Conservation (phyloP, 148 eudicot species). For the Fallopia convolvulus region DNA sequence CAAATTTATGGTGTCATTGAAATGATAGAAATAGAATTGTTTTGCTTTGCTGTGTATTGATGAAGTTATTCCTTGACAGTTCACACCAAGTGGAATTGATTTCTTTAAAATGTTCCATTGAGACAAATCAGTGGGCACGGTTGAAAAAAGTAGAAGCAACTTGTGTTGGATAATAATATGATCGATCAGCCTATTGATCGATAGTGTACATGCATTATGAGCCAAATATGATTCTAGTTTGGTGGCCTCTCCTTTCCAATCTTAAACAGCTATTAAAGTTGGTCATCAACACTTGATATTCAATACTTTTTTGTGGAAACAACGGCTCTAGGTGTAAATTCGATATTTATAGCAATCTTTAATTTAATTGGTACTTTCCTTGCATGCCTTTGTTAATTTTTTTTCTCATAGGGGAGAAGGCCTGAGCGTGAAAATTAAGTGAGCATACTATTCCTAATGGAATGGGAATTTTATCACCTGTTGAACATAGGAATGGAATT, state of each 20-base stretch:
- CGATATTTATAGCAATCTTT: too few relatives aligned
- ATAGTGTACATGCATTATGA: background rate
- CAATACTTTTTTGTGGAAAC: conserved; percentile 4
- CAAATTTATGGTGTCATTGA: background rate
- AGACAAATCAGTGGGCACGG: background rate
- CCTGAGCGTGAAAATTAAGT: too few relatives aligned
- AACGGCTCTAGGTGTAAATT: background rate
- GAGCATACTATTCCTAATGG: too few relatives aligned
- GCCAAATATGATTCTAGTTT: background rate
- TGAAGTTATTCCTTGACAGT: background rate
- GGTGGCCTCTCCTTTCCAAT: conserved; percentile 22
- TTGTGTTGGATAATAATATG: background rate
- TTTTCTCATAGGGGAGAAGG: too few relatives aligned
- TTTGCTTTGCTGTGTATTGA: background rate
- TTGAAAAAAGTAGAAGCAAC: background rate
- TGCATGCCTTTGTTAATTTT: too few relatives aligned
- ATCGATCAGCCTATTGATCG: background rate
- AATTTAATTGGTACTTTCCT: too few relatives aligned
- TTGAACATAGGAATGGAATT: background rate
- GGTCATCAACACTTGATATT: conserved; percentile 17
- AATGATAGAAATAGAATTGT: background rate
- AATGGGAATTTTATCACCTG: background rate
- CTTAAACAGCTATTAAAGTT: conserved; percentile 17
- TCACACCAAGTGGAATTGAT: background rate
- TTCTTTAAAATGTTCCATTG: background rate